Evolutionary conservation across 192 early-diverging fungal genomes (phyloP).

Genomic region (Fimicolochytrium jonesii): DNA sequence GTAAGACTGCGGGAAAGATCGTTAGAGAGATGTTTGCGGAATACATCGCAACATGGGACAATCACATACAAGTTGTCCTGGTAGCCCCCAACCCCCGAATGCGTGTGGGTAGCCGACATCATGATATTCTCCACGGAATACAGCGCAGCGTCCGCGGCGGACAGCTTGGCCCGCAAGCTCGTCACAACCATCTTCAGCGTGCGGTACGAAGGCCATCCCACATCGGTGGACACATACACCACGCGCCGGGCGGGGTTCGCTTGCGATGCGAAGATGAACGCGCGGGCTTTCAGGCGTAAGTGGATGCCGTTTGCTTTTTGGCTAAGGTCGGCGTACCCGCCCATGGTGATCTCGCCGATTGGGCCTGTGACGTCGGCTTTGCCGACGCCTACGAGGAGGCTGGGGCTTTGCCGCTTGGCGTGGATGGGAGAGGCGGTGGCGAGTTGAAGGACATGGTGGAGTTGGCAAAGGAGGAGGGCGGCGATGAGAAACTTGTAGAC

Average conservation of each 20-base stretch:
- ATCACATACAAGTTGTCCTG: slow-evolving; percentile 35
- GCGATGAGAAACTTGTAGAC: too few species aligned
- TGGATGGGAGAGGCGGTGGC: too few species aligned
- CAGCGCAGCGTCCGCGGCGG: slow-evolving; percentile 15
- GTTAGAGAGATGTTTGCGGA: too few species aligned
- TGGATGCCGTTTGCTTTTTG: slow-evolving; percentile 42
- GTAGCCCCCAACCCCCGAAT: slow-evolving; percentile 40
- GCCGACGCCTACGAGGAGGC: slow-evolving; percentile 38
- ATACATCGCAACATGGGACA: neutral
- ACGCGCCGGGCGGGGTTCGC: slow-evolving; percentile 17
- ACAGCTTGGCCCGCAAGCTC: slow-evolving; percentile 2
- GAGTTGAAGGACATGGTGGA: too few species aligned
- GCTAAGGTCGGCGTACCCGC: slow-evolving; percentile 36
- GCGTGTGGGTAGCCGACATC: slow-evolving; percentile 49
- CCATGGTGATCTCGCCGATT: slow-evolving; percentile 44
- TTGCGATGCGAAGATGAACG: slow-evolving; percentile 35
- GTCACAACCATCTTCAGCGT: slow-evolving; percentile 12
- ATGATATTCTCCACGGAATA: slow-evolving; percentile 43
- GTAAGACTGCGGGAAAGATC: neutral
- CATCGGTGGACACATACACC: slow-evolving; percentile 39
- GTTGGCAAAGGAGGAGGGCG: too few species aligned
- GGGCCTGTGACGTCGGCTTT: slow-evolving; percentile 37
- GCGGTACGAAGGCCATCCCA: slow-evolving; percentile 20
- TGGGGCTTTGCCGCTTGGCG: too few species aligned
- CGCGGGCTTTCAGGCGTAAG: slow-evolving; percentile 28